These are phyloP conservation scores for Ceratopteris richardii DNA, from an alignment of 75 land plant genomes.

Conservation along the genomic window DNA sequence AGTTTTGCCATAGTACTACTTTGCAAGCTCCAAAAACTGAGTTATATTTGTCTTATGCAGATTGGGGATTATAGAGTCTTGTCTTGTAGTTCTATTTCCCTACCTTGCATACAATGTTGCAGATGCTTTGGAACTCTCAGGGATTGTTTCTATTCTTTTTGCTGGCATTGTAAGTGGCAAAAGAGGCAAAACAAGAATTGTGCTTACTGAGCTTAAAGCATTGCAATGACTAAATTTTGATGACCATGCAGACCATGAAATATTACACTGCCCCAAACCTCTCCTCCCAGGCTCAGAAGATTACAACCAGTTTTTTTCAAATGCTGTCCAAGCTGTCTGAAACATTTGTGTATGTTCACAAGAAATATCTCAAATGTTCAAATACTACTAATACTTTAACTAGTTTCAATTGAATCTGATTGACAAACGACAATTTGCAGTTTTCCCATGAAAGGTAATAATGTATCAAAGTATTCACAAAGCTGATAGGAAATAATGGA, in stretches of 20 bases:
- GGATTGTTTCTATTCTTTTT: conserved; percentile 33
- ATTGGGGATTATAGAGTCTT: conserved; percentile 23
- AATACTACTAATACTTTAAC: too few species aligned
- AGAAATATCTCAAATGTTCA: too few species aligned
- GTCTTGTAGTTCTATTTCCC: conserved; percentile 25
- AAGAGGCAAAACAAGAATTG: background rate
- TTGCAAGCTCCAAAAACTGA: too few species aligned
- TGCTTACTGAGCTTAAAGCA: background rate
- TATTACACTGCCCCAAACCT: conserved; percentile 31
- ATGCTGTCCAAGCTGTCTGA: conserved; percentile 36
- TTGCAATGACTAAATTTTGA: too few species aligned
- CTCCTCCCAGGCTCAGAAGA: conserved; percentile 21
- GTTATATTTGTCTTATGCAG: conserved; percentile 8
- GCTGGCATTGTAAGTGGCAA: conserved; percentile 28
- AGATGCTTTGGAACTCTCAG: conserved; percentile 30
- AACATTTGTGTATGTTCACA: conserved; percentile 26
- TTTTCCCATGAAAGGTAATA: too few species aligned
- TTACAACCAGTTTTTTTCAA: conserved; percentile 25
- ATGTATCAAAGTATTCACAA: too few species aligned
- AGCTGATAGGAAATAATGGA: too few species aligned
- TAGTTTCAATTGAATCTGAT: too few species aligned
- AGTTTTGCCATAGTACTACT: too few species aligned
- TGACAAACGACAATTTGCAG: too few species aligned
- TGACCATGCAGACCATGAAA: conserved; percentile 30
- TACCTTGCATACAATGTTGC: conserved; percentile 34